Base-by-base conservation (phyloP, 805 yeast species). In the Phaffomyces opuntiae region DNA sequence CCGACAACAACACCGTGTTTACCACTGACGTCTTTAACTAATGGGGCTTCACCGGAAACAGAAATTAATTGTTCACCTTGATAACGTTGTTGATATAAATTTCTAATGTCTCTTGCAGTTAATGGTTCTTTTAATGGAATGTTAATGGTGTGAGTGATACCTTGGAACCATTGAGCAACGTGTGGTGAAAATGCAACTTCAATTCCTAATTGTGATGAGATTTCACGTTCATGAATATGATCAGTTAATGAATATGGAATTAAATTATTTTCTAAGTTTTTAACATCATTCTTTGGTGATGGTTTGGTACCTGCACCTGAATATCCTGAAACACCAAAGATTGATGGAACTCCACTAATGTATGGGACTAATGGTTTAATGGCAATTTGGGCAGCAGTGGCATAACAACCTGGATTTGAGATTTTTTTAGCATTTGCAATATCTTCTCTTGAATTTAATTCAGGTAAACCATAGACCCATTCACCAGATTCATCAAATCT, bases 241-340 rank as follows among this genome's bases (percentile, higher is more conserved):
- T 91, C 96, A 12, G 99, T 93, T 59, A 93, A 74, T 6, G 96
- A 81, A 70, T 93, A 93, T 47, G 99, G 98, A 59, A 93, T 87
- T 62, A 93, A 71, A 69, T 93, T 93, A 68, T 93, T 78, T 50
- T 70, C 67, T 62, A 93, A 74, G 60, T 81, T 73, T 48, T 80
- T 73, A 42, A 84, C 70, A 63, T 93, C 97, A 63, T 93, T 93
- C 71, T 90, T 89, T 50, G 96, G 96, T 13, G 96, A 87, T 48
- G 99, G 99, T 69, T 95, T 93, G 35, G 99, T 90, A 53, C 99
- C 99, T 11, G 99, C 99, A 49, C 99, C 99, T 12, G 99, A 93
- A 65, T 91, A 93, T 42, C 99, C 99, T 41, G 96, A 87, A 32
- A 93, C 93, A 61, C 99, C 99, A 63, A 93, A 93, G 12, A 91